phyloP scores from a whole-genome alignment of 306 rosid genomes.

The Sicyos edulis region DNA sequence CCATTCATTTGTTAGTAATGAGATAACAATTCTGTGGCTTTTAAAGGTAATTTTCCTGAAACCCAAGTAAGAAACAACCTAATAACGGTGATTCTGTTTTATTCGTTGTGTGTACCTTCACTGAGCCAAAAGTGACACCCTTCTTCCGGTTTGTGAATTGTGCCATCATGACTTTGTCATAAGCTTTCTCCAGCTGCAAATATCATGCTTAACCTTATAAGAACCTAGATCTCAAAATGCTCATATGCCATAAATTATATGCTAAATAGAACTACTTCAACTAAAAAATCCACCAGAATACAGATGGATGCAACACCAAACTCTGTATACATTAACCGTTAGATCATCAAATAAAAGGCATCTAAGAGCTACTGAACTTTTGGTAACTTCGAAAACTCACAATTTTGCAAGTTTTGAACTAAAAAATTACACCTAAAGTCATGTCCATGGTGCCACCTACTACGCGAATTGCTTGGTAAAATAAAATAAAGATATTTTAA shows the following conservation, averaged over 20 bases:
- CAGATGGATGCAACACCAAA: neutral
- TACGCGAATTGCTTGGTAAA: too few species aligned
- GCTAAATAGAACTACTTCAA: neutral
- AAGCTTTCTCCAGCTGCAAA: constrained; percentile 78
- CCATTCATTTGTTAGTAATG: neutral
- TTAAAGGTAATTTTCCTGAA: neutral
- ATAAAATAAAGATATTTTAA: neutral
- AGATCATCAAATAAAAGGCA: neutral
- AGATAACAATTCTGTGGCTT: neutral
- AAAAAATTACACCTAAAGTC: too few species aligned
- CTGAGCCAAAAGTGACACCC: constrained; percentile 79
- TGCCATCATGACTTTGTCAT: constrained; percentile 94
- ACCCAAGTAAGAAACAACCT: neutral
- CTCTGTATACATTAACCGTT: neutral
- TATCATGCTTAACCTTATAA: constrained; percentile 1
- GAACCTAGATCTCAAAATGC: constrained; percentile 12
- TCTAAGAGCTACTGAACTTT: neutral
- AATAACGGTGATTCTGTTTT: constrained; percentile 2
- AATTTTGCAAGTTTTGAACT: neutral
- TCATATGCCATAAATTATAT: neutral
- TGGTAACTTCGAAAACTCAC: constrained; percentile 7
- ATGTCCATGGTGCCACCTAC: too few species aligned
- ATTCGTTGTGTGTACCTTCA: constrained; percentile 46
- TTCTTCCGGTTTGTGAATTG: constrained; percentile 83
- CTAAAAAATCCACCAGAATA: neutral